These are phyloP conservation scores for Elongisporangium senticosum DNA, from an alignment of 352 stramenopile species.

Conservation along the genomic window DNA sequence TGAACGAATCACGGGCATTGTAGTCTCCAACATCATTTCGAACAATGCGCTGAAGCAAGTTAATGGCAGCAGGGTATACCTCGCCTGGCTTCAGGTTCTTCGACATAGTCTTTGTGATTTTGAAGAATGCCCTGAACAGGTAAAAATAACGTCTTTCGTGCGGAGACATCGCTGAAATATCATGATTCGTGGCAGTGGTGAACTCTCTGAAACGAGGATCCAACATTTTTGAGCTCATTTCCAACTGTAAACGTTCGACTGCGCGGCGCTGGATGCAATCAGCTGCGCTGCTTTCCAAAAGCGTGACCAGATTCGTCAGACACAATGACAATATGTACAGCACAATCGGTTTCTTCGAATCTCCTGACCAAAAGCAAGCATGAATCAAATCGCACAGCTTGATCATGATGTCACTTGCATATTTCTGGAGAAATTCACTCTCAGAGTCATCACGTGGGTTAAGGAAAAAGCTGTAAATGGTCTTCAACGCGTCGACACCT, in stretches of 20 bases:
- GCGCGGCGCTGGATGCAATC: slow-evolving; percentile 66
- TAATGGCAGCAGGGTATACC: slow-evolving; percentile 74
- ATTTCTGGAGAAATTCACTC: slow-evolving; percentile 57
- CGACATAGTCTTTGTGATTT: slow-evolving; percentile 47
- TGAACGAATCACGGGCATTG: slow-evolving; percentile 59
- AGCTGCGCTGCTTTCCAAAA: slow-evolving; percentile 52
- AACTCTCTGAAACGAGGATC: slow-evolving; percentile 66
- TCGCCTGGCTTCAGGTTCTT: slow-evolving; percentile 58
- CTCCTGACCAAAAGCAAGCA: slow-evolving; percentile 51
- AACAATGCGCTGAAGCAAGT: slow-evolving; percentile 73
- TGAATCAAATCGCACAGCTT: slow-evolving; percentile 73
- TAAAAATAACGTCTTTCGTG: slow-evolving; percentile 60
- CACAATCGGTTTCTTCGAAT: slow-evolving; percentile 57
- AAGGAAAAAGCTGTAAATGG: slow-evolving; percentile 71
- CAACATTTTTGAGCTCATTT: slow-evolving; percentile 69
- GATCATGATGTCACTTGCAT: slow-evolving; percentile 76
- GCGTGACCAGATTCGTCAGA: slow-evolving; percentile 56
- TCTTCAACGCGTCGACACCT: slow-evolving; percentile 74
- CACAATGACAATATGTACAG: slow-evolving; percentile 72
- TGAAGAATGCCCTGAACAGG: slow-evolving; percentile 68
- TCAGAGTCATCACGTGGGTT: slow-evolving; percentile 50
- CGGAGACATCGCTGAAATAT: slow-evolving; percentile 30
- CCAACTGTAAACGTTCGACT: slow-evolving; percentile 71
- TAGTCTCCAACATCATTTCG: slow-evolving; percentile 78
- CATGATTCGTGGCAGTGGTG: slow-evolving; percentile 31